Evolutionary conservation across 345 rosid genomes (phyloP).

Genomic region (Pistacia integerrima): DNA sequence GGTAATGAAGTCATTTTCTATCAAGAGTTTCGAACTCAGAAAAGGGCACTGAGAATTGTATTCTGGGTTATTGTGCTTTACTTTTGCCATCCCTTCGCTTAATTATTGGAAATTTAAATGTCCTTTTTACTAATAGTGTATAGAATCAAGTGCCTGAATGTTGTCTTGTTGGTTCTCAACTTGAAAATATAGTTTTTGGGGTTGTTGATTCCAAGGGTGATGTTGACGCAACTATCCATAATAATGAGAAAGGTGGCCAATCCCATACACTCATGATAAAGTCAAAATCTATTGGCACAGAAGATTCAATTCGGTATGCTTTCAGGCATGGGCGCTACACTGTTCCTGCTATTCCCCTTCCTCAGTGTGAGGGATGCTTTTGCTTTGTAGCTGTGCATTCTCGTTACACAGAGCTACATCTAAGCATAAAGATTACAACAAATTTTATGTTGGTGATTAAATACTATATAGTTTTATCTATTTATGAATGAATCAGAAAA

Average conservation of each 20-base stretch:
- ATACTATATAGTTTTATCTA: too few species aligned
- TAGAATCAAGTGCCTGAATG: slow-evolving; percentile 42
- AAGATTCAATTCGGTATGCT: slow-evolving; percentile 32
- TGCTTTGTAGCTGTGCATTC: slow-evolving; percentile 50
- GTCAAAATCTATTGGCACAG: slow-evolving; percentile 23
- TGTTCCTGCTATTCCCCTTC: slow-evolving; percentile 45
- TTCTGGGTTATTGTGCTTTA: slow-evolving; percentile 37
- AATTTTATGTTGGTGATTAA: neutral
- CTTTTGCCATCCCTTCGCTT: neutral
- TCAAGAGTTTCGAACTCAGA: slow-evolving; percentile 39
- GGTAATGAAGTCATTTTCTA: slow-evolving; percentile 33
- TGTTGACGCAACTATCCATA: slow-evolving; percentile 46
- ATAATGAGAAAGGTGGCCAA: slow-evolving; percentile 40
- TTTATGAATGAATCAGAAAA: too few species aligned
- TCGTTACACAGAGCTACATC: slow-evolving; percentile 36
- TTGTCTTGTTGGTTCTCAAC: slow-evolving; percentile 47
- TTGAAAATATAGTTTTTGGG: slow-evolving; percentile 44
- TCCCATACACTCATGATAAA: slow-evolving; percentile 47
- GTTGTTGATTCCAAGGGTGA: slow-evolving; percentile 47
- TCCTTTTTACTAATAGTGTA: neutral
- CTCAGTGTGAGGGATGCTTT: slow-evolving; percentile 43
- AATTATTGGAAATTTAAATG: neutral
- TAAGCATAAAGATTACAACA: slow-evolving; percentile 33
- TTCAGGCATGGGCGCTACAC: slow-evolving; percentile 52
- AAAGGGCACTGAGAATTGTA: slow-evolving; percentile 46